Evolutionary conservation across 2,329 filamentous ascomycete species (phyloP), one percentile per base, ranked within the genome.

Genomic region (Bipolaris zeicola): DNA sequence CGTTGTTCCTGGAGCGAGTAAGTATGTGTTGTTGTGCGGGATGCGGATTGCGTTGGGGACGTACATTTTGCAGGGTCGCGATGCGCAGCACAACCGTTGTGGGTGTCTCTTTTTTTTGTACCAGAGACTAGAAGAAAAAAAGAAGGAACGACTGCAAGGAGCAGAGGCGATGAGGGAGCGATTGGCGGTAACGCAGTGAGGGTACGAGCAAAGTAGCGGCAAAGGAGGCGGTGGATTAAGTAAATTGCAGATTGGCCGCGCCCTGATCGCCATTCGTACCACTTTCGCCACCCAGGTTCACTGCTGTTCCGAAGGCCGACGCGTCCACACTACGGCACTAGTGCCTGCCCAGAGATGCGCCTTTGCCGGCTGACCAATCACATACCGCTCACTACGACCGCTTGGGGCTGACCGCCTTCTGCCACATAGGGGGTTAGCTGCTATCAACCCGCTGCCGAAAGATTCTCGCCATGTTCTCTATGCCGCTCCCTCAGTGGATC

Each of bases 1-100:
- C 72, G 62, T 77, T 77, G 61, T 77, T 77, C 75, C 75, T 77
- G 56, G 43, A 26, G 24, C 39, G 18, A 57, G 61, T 72, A 47
- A 73, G 69, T 60, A 55, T 52, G 47, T 33, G 53, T 50, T 37
- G 28, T 46, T 38, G 41, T 18, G 37, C 51, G 38, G 60, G 49
- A 18, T 52, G 60, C 56, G 58, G 58, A 44, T 31, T 11, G 33
- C 41, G 38, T 48, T 26, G 38, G 58, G 24, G 39, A 51, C 66
- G 46, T 67, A 72, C 70, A 72, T 72, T 50, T 47, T 70, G 65
- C 20, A 38, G 55, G 61, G 39, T 33, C 47, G 57, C 61, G 45
- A 58, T 26, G 57, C 57, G 41, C 55, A 66, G 57, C 26, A 46
- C 13, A 59, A 48, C 33, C 28, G 18, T 26, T 46, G 18, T 49